Evolutionary conservation across 2,329 filamentous ascomycete genomes (phyloP).

Genomic region (Iodosphaeria phyllophila): DNA sequence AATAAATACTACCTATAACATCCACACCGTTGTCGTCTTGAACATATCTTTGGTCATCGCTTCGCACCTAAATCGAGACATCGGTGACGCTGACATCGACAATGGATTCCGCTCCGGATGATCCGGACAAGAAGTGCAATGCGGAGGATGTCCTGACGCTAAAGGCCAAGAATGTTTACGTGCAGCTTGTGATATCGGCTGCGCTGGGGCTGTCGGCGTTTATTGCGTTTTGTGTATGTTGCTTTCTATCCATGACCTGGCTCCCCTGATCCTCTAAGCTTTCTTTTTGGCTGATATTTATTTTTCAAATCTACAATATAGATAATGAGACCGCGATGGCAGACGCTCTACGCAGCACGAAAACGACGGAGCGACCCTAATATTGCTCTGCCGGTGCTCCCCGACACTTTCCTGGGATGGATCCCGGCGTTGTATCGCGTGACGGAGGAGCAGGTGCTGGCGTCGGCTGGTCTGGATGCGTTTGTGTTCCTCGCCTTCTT

Average conservation of each 20-base stretch:
- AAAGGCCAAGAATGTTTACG: constrained; percentile 26
- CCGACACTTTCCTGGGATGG: constrained; percentile 81
- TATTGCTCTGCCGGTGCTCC: constrained; percentile 53
- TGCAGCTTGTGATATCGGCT: constrained; percentile 57
- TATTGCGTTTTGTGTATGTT: constrained; percentile 55
- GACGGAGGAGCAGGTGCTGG: constrained; percentile 74
- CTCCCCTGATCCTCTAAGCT: background rate
- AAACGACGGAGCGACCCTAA: constrained; percentile 50
- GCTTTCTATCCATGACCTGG: background rate
- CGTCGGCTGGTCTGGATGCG: constrained; percentile 81
- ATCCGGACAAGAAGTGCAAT: constrained; percentile 1
- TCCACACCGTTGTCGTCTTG: too few relatives aligned
- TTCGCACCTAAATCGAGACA: too few relatives aligned
- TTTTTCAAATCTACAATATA: constrained; percentile 15
- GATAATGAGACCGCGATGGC: constrained; percentile 82
- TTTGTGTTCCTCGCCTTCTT: constrained; percentile 94
- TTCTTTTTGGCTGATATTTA: constrained; percentile 3
- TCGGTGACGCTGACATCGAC: background rate
- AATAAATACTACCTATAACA: too few relatives aligned
- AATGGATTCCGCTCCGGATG: constrained; percentile 2
- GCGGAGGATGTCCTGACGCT: constrained; percentile 12
- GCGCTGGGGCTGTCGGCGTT: constrained; percentile 53
- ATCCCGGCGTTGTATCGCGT: constrained; percentile 72
- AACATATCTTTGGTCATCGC: too few relatives aligned
- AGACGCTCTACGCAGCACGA: constrained; percentile 72